Evolutionary conservation across 1,139 yeast species (phyloP).

Genomic region (Nematodospora anomalae): DNA sequence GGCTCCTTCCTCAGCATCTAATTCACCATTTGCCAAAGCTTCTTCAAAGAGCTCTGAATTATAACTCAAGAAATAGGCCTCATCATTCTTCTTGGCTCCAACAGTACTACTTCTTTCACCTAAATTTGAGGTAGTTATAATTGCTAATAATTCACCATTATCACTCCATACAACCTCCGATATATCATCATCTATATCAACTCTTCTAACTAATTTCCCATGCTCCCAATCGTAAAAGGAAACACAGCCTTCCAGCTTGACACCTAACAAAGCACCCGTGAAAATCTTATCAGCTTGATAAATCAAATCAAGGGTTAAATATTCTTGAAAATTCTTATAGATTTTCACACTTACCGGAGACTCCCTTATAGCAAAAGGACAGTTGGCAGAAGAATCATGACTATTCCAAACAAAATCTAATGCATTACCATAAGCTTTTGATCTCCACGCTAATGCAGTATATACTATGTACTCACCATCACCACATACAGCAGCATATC

Average conservation of each 20-base stretch:
- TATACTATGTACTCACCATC: conserved; percentile 97
- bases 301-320: conserved; percentile 61
- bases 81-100: conserved; percentile 43
- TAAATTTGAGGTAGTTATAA: conserved; percentile 53
- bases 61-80: conserved; percentile 79
- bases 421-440: conserved; percentile 89
- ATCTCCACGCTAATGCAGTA: conserved; percentile 98
- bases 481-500: conserved; percentile 95
- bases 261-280: conserved; percentile 84
- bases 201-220: conserved; percentile 79
- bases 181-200: conserved; percentile 71
- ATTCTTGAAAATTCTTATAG: conserved; percentile 82
- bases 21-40: conserved; percentile 56
- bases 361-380: conserved; percentile 82
- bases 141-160: conserved; percentile 83
- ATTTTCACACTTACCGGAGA: conserved; percentile 64
- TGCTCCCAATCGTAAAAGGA: conserved; percentile 94
- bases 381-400: conserved; percentile 66
- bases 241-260: conserved; percentile 77
- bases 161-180: conserved; percentile 89
- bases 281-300: conserved; percentile 79
- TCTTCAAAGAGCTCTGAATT: conserved; percentile 66
- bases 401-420: conserved; percentile 90
- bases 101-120: conserved; percentile 22
- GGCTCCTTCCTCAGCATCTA: conserved; percentile 83